phyloP scores from a whole-genome alignment of 1,139 yeast genomes.

The Lizanozyma gosingica region DNA sequence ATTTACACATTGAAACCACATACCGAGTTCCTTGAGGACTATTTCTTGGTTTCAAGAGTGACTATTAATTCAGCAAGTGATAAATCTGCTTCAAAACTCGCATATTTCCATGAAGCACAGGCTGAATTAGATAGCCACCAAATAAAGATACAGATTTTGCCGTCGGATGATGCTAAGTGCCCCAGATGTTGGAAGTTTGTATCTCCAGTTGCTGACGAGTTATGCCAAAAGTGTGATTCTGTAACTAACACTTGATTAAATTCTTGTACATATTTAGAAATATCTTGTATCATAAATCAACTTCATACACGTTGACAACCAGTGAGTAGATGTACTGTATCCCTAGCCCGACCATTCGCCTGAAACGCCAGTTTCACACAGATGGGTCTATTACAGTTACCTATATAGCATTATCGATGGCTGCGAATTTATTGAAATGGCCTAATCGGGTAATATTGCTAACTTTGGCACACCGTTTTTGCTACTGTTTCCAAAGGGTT shows the following conservation, averaged over 20 bases:
- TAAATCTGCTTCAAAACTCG: slow-evolving; percentile 7
- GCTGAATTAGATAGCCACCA: slow-evolving; percentile 17
- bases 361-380: too few relatives aligned
- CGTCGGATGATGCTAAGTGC: slow-evolving; percentile 52
- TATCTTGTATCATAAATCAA: background rate
- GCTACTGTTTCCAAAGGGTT: too few relatives aligned
- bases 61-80: slow-evolving; percentile 16
- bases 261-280: background rate
- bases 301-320: too few relatives aligned
- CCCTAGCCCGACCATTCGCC: too few relatives aligned
- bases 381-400: too few relatives aligned
- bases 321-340: too few relatives aligned
- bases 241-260: slow-evolving; percentile 8
- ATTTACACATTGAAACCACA: slow-evolving; percentile 11
- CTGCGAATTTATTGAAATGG: too few relatives aligned
- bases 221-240: slow-evolving; percentile 62
- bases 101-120: slow-evolving; percentile 19
- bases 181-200: slow-evolving; percentile 91
- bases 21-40: slow-evolving; percentile 36
- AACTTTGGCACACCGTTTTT: too few relatives aligned
- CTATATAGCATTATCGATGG: too few relatives aligned
- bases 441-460: too few relatives aligned
- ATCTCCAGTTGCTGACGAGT: slow-evolving; percentile 37
- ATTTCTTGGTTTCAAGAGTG: slow-evolving; percentile 60
- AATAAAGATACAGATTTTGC: slow-evolving; percentile 29